Conservation (phyloP, 192 early-diverging fungal genomes). For the Backusella parvicylindrica region DNA sequence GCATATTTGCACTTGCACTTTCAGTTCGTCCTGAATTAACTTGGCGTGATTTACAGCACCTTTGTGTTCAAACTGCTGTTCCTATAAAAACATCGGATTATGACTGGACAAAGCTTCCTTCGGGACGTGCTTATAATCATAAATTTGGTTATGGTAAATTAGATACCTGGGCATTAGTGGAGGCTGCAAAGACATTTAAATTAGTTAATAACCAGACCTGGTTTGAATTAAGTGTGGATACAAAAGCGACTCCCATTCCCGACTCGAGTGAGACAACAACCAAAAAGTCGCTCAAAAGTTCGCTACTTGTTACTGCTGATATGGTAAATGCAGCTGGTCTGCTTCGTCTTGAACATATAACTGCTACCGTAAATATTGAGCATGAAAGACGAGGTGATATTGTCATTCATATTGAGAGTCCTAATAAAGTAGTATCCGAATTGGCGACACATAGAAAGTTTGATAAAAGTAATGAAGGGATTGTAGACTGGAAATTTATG, state of each 20-base stretch:
- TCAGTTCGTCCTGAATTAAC: constrained; percentile 75
- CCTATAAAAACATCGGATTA: constrained; percentile 62
- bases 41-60: constrained; percentile 89
- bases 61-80: constrained; percentile 72
- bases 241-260: constrained; percentile 55
- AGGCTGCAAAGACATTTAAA: constrained; percentile 62
- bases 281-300: constrained; percentile 37
- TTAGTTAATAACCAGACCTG: constrained; percentile 62
- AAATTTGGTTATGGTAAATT: constrained; percentile 90
- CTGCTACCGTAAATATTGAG: constrained; percentile 74
- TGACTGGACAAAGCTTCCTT: constrained; percentile 67
- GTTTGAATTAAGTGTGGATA: constrained; percentile 39
- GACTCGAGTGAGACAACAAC: constrained; percentile 31
- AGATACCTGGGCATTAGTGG: constrained; percentile 74
- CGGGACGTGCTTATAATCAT: constrained; percentile 77
- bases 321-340: constrained; percentile 55
- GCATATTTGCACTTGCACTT: constrained; percentile 81
- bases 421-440: constrained; percentile 62
- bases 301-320: constrained; percentile 41
- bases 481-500: constrained; percentile 88
- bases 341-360: constrained; percentile 76
- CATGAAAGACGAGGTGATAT: constrained; percentile 80
- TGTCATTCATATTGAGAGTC: constrained; percentile 68
- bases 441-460: constrained; percentile 58
- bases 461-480: constrained; percentile 66